Conservation (phyloP, 495 filamentous ascomycete genomes). For the Penicillium pancosmium region DNA sequence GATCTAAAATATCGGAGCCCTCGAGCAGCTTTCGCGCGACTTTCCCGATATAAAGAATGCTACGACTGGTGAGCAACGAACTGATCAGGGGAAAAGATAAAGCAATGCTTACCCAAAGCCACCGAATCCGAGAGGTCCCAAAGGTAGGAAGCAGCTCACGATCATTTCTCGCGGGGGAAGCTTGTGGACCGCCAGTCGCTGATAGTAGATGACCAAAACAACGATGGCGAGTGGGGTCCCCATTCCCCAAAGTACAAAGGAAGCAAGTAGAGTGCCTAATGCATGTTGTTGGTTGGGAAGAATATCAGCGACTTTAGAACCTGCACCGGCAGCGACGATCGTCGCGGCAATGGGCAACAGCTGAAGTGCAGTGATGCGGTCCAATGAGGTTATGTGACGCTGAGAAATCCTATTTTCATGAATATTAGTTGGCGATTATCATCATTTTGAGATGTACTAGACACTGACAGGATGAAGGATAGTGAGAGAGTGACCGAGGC, state of each 20-base stretch:
- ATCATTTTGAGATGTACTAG: too few relatives aligned
- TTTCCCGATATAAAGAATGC: slow-evolving; percentile 47
- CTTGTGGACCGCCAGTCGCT: slow-evolving; percentile 47
- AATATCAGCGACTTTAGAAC: slow-evolving; percentile 41
- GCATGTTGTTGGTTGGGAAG: slow-evolving; percentile 28
- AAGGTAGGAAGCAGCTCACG: slow-evolving; percentile 49
- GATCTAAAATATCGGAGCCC: slow-evolving; percentile 24
- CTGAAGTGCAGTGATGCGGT: slow-evolving; percentile 48
- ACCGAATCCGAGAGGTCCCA: slow-evolving; percentile 51
- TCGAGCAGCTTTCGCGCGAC: slow-evolving; percentile 38
- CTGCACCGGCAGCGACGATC: slow-evolving; percentile 49
- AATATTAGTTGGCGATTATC: not conserved
- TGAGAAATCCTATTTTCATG: slow-evolving; percentile 33
- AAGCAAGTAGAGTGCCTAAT: slow-evolving; percentile 43
- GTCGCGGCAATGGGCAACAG: slow-evolving; percentile 50
- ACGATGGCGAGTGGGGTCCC: slow-evolving; percentile 45
- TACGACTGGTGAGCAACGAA: slow-evolving; percentile 12
- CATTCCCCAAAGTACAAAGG: slow-evolving; percentile 51
- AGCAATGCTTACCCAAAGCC: slow-evolving; percentile 39
- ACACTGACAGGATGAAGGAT: slow-evolving; percentile 45
- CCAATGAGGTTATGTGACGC: slow-evolving; percentile 39
- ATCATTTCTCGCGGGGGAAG: slow-evolving; percentile 49
- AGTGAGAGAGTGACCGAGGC: slow-evolving; percentile 41
- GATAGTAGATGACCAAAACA: slow-evolving; percentile 52
- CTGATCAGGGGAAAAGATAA: too few relatives aligned